A percentile compares a stretch with the other conserved stretches of the same genome.
Evolutionary conservation across 768 basidiomycete species (phyloP).

Genomic region (Mycena sanguinolenta): DNA sequence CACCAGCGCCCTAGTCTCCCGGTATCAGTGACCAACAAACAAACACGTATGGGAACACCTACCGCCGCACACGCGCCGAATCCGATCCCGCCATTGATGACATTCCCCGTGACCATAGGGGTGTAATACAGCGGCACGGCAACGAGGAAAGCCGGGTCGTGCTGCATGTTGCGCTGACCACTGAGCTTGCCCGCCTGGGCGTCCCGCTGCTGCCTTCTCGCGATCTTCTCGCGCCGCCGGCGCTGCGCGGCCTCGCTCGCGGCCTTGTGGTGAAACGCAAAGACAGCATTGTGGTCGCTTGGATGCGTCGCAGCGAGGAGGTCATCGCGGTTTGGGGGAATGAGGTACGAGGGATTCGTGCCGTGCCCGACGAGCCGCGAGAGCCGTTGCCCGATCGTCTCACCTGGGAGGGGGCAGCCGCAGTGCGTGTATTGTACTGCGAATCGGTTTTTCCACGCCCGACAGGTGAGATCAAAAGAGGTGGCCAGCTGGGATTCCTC

Average conservation of each 20-base stretch:
- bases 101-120: conserved; percentile 26
- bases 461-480: conserved; percentile 64
- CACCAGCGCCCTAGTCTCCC: conserved; percentile 29
- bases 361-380: conserved; percentile 45
- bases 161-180: conserved; percentile 24
- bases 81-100: conserved; percentile 40
- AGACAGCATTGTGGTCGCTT: conserved; percentile 65
- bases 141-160: conserved; percentile 53
- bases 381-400: conserved; percentile 58
- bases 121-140: conserved; percentile 54
- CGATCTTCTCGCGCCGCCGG: conserved; percentile 42
- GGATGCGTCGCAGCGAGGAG: conserved; percentile 67
- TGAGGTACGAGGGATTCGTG: conserved; percentile 45
- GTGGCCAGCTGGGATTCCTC: conserved; percentile 59
- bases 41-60: conserved; percentile 9
- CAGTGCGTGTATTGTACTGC: conserved; percentile 68
- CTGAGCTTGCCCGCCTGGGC: conserved; percentile 38
- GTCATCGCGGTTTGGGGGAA: conserved; percentile 49
- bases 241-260: conserved; percentile 39
- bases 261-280: conserved; percentile 47
- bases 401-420: conserved; percentile 67
- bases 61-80: conserved; percentile 46
- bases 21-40: not conserved
- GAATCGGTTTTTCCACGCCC: conserved; percentile 65
- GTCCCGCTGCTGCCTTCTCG: conserved; percentile 44